These are phyloP conservation scores for Polyporus tsugae DNA, from an alignment of 1,284 basidiomycete species.

Conservation along the genomic window DNA sequence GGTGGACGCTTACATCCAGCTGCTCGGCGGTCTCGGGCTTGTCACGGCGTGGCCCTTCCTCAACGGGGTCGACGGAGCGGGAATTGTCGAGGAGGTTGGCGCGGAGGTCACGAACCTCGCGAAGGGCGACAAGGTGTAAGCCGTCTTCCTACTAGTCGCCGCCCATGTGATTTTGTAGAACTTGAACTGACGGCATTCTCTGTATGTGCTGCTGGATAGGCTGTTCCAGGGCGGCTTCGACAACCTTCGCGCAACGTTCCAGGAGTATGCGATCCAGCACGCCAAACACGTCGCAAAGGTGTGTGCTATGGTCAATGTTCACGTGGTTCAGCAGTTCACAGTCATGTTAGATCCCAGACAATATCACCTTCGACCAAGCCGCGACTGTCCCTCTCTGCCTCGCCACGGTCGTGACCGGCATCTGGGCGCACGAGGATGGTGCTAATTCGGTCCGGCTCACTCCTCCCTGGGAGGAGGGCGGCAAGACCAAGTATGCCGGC, in stretches of 20 bases:
- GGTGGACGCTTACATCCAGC: conserved; percentile 47
- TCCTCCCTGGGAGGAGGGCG: conserved; percentile 39
- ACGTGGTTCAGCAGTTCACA: not conserved
- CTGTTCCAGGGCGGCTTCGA: not conserved
- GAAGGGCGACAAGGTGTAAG: conserved; percentile 58
- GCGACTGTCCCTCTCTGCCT: conserved; percentile 50
- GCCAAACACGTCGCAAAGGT: not conserved
- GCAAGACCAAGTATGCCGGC: conserved; percentile 46
- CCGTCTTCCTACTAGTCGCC: not conserved
- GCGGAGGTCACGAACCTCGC: conserved; percentile 48
- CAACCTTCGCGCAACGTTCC: not conserved
- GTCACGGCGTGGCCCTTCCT: conserved; percentile 44
- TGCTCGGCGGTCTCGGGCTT: conserved; percentile 28
- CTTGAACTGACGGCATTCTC: not conserved
- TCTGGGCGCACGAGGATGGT: conserved; percentile 44
- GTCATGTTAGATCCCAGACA: conserved; percentile 35
- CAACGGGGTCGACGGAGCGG: conserved; percentile 55
- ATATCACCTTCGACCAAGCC: conserved; percentile 43
- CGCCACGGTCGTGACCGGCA: conserved; percentile 48
- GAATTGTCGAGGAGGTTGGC: conserved; percentile 55
- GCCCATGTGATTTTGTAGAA: no score
- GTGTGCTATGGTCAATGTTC: not conserved
- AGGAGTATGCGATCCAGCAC: not conserved
- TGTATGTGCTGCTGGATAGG: not conserved
- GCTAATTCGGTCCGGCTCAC: conserved; percentile 42